phyloP scores from a whole-genome alignment of 1,284 basidiomycete genomes.

The Volvariella volvacea region DNA sequence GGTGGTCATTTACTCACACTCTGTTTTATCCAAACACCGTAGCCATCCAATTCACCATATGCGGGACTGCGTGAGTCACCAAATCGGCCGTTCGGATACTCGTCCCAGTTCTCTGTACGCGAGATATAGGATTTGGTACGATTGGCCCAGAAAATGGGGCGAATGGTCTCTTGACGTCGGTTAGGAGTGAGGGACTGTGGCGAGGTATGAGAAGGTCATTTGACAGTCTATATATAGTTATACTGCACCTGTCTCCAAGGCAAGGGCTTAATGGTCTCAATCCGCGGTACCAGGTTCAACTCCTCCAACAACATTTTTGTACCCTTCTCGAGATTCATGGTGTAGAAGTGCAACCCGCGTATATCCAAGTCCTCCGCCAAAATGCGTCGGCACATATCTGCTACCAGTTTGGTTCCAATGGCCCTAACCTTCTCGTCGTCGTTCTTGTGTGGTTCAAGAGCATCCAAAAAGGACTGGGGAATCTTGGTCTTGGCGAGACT shows the following conservation, averaged over 20 bases:
- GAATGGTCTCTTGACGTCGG: conserved; percentile 82
- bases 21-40: conserved; percentile 83
- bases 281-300: conserved; percentile 75
- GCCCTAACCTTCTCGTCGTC: conserved; percentile 88
- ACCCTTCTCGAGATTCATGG: conserved; percentile 96
- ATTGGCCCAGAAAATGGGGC: conserved; percentile 96
- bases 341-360: conserved; percentile 92
- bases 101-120: conserved; percentile 96
- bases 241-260: conserved; percentile 84
- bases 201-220: conserved; percentile 5
- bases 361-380: conserved; percentile 76
- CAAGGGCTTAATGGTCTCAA: conserved; percentile 84
- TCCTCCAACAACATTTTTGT: conserved; percentile 90
- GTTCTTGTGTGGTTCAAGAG: conserved; percentile 85
- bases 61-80: conserved; percentile 96
- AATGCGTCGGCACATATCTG: conserved; percentile 82
- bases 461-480: conserved; percentile 75
- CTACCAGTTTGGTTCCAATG: conserved; percentile 83
- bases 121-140: conserved; percentile 87
- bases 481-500: conserved; percentile 82
- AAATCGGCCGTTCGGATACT: conserved; percentile 98
- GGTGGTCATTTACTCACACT: conserved; percentile 41
- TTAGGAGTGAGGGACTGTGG: conserved; percentile 79
- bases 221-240: conserved; percentile 8
- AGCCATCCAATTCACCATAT: conserved; percentile 96